Percentiles rank a stretch among this genome's conserved stretches.
phyloP scores from a whole-genome alignment of 2,329 filamentous ascomycete species.

The Mollisia scopiformis region DNA sequence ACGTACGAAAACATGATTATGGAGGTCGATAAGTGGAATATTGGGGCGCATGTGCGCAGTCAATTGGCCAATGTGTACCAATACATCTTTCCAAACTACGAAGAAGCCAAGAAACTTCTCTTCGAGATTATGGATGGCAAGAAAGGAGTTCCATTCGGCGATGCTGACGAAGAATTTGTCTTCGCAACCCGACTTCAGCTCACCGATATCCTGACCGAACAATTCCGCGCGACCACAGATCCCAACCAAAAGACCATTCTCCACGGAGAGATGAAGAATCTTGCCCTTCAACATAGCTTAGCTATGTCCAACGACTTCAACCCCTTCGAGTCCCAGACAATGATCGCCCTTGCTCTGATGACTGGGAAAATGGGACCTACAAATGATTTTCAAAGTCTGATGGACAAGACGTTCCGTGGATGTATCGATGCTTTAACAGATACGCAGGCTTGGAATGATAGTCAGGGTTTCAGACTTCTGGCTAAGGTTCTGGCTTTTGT shows the following conservation, averaged over 20 bases:
- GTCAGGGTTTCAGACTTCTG: slow-evolving; percentile 18
- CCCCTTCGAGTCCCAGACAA: slow-evolving; percentile 7
- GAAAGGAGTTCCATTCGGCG: background rate
- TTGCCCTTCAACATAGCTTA: background rate
- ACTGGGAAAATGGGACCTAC: slow-evolving; percentile 18
- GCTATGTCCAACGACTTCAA: slow-evolving; percentile 7
- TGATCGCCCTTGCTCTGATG: slow-evolving; percentile 24
- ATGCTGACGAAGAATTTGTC: background rate
- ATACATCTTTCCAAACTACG: background rate
- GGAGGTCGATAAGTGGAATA: background rate
- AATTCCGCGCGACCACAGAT: slow-evolving; percentile 5
- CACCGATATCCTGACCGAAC: slow-evolving; percentile 9
- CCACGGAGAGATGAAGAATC: slow-evolving; percentile 14
- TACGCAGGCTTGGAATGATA: slow-evolving; percentile 24
- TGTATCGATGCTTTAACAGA: slow-evolving; percentile 23
- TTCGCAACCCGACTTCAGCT: background rate
- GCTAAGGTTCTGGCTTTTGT: slow-evolving; percentile 23
- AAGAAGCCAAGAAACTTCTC: background rate
- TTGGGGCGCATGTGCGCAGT: background rate
- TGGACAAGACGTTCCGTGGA: slow-evolving; percentile 20
- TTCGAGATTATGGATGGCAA: background rate
- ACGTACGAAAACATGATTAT: background rate
- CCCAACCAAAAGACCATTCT: slow-evolving; percentile 2
- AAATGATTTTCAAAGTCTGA: slow-evolving; percentile 20
- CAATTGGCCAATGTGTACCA: background rate